Conservation (phyloP, 257 asterid species). For the Nicotiana undulata region DNA sequence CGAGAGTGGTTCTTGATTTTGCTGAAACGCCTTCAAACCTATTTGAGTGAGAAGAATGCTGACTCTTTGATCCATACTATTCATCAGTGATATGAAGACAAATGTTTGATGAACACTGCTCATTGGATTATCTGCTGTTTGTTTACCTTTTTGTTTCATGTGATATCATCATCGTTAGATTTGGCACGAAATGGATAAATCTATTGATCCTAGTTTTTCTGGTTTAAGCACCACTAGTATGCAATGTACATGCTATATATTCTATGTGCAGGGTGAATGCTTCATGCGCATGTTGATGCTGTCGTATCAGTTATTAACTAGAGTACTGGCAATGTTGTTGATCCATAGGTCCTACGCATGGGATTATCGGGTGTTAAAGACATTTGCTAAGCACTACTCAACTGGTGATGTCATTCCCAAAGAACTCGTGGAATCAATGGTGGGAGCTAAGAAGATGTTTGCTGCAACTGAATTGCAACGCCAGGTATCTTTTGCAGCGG, state of each 20-base stretch:
- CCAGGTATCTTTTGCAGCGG: conserved; percentile 52
- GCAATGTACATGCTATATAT: neutral
- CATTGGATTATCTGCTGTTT: neutral
- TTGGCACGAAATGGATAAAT: neutral
- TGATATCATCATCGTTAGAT: neutral
- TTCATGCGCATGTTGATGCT: neutral
- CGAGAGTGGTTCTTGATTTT: conserved; percentile 79
- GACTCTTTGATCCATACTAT: neutral
- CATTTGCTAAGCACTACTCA: conserved; percentile 71
- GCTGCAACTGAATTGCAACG: conserved; percentile 90
- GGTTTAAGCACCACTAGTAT: neutral
- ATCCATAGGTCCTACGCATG: conserved; percentile 69
- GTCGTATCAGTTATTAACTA: neutral
- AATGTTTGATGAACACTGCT: neutral
- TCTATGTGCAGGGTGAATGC: neutral
- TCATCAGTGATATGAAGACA: neutral
- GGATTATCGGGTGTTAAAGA: conserved; percentile 79
- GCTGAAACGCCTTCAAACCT: conserved; percentile 98
- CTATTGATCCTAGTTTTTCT: neutral
- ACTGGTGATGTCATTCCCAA: conserved; percentile 89
- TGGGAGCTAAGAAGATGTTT: conserved; percentile 77
- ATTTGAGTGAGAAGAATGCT: conserved; percentile 63
- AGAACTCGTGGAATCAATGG: conserved; percentile 60
- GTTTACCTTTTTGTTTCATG: neutral
- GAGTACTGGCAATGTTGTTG: neutral